phyloP scores from a whole-genome alignment of 75 land plant genomes.

The Gnetum montanum region DNA sequence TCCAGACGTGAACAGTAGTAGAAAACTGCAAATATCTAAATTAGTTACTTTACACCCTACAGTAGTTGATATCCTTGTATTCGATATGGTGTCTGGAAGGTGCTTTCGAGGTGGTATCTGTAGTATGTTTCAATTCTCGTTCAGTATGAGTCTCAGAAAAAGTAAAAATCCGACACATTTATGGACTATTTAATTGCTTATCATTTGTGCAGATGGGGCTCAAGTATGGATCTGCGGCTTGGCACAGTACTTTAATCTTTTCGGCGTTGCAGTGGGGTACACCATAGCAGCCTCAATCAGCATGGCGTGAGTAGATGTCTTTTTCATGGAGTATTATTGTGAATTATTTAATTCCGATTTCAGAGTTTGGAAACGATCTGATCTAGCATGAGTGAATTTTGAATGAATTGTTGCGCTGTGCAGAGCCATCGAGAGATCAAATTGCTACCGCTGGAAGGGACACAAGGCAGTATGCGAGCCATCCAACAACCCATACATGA shows the following conservation, averaged over 20 bases:
- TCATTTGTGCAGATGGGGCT: slow-evolving; percentile 21
- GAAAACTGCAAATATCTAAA: no score
- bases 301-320: slow-evolving; percentile 41
- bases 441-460: slow-evolving; percentile 35
- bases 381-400: no score
- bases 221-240: slow-evolving; percentile 26
- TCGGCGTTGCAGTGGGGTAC: slow-evolving; percentile 50
- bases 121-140: no score
- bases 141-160: no score
- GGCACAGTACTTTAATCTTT: slow-evolving; percentile 41
- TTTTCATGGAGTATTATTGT: neutral
- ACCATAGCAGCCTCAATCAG: slow-evolving; percentile 58
- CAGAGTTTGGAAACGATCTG: neutral
- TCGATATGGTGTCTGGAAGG: neutral
- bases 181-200: neutral
- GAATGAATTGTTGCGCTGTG: neutral
- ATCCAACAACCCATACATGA: slow-evolving; percentile 48
- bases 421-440: slow-evolving; percentile 45
- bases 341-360: neutral
- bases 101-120: no score
- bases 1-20: no score
- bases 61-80: neutral
- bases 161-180: neutral
- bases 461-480: slow-evolving; percentile 17
- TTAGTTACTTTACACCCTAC: no score